Evolutionary conservation across 179 eudicot genomes (phyloP), one percentile per base, ranked within the genome.

Genomic region (Silene noctiflora): DNA sequence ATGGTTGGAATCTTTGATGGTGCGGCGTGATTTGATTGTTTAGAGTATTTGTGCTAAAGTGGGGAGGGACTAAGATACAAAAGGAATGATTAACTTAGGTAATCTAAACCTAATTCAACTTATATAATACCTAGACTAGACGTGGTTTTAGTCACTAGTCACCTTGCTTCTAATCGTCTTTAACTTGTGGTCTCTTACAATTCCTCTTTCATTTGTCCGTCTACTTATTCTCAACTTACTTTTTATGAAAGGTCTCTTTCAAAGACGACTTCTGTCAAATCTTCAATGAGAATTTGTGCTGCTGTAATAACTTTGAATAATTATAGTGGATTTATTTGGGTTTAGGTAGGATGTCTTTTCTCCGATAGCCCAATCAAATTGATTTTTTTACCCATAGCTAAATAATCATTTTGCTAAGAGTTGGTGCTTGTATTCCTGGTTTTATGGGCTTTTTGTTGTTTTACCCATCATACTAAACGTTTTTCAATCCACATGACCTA

Each of bases 351-450:
- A 24, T 3, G 42, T 73, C 58, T 55, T 67, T 72, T 42, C 46
- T 64, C 21, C 27, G 69, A 13, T 70, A 78, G 61, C 44, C 64
- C 21, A 74, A 69, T 80, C 78, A 61, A 81, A 14, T 79, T 17
- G 16, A 1, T 56, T 76, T 12, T 63, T 42, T 42, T 42, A 24
- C 53, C 58, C 46, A 31, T 22, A 42, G 51, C 66, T 59, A 33
- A 63, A 53, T 61, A 75, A 75, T 51, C 65, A 71, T 75, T 42
- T 71, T 64, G 66, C 48, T 33, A 71, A 17, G 31, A 51, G 25
- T 51, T 16, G n/a, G 29, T 20, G 46, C 10, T 10, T 25, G 29
- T 76, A 72, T 72, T 19, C 73, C 78, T 44, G 59, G 31, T 79
- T 79, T 71, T 4, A 56, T 80, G 69, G 73, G 69, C 13, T 55